A percentile compares a stretch with the other conserved stretches of the same genome.
Evolutionary conservation across 1,139 yeast genomes (phyloP).

Genomic region (Suhomyces terraborum): DNA sequence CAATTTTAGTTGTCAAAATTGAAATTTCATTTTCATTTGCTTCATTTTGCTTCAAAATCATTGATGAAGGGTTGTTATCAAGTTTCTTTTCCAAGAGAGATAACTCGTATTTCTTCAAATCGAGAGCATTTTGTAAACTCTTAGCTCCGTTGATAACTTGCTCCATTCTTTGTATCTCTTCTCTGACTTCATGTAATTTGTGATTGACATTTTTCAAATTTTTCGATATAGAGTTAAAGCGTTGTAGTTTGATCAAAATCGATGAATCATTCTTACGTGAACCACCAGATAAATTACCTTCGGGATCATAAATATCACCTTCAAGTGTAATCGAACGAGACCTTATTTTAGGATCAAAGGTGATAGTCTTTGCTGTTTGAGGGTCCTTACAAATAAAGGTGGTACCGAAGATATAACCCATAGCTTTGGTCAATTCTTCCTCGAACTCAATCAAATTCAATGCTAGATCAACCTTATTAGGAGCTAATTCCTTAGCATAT

Average conservation of each 20-base stretch:
- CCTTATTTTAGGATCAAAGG: conserved; percentile 80
- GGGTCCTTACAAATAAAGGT: conserved; percentile 87
- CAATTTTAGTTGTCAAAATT: conserved; percentile 42
- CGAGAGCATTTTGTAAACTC: conserved; percentile 63
- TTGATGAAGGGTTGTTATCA: conserved; percentile 60
- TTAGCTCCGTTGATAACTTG: conserved; percentile 53
- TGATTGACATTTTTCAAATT: conserved; percentile 40
- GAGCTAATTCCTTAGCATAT: conserved; percentile 70
- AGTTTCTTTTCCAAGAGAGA: conserved; percentile 61
- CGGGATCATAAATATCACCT: conserved; percentile 95
- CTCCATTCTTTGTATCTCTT: conserved; percentile 48
- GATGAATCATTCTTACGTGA: conserved; percentile 65
- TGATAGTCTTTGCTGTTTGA: conserved; percentile 81
- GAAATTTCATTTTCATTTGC: conserved; percentile 52
- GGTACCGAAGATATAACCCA: conserved; percentile 89
- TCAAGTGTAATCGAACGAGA: conserved; percentile 88
- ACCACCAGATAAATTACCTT: conserved; percentile 97
- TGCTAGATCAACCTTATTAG: conserved; percentile 86
- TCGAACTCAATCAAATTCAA: conserved; percentile 77
- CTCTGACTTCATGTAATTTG: conserved; percentile 44
- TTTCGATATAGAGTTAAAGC: conserved; percentile 55
- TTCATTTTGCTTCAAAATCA: conserved; percentile 53
- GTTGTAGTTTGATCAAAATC: conserved; percentile 65
- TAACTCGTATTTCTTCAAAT: conserved; percentile 68
- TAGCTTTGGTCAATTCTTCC: conserved; percentile 69